Evolutionary conservation across 768 basidiomycete species (phyloP), one percentile per base, ranked within the genome.

Genomic region (Tricholoma sp.): DNA sequence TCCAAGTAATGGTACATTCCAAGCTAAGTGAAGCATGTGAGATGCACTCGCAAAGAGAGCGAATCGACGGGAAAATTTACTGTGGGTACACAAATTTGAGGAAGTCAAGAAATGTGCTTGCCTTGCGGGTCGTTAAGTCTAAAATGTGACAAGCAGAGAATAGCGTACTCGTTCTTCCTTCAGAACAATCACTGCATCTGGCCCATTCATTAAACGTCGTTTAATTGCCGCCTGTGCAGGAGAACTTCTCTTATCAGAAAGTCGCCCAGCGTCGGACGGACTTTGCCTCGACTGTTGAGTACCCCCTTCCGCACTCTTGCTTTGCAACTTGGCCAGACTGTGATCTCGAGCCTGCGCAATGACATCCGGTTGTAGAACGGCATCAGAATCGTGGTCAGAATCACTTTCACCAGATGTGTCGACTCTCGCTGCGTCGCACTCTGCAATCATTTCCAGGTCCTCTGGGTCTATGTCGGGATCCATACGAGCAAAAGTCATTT

Each of bases 1-100:
- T 90, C 92, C 94, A 98, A 0, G 91, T 89, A 53, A 96, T 94
- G 8, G 91, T 91, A 72, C 94, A 96, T 60, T 94, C 89, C 54
- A 95, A 77, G 60, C 89, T 91, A 63, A 29, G 44, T 20, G 37
- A 49, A 36, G 42, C 39, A 12, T 56, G 11, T 1, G 53, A 47
- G 8, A 34, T 53, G 11, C 13, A 39, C 2, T 31, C 34, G 53
- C 15, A 28, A 12, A 7, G 18, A 54, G 42, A 31, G 29, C n/a
- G 18, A 32, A 20, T 9, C 18, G 29, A 47, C 53, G 72, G 88
- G 28, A 41, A 29, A 17, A 44, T 44, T 65, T 71, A 94, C 93
- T 95, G 90, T 17, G 94, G 94, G 69, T 97, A 96, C 52, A 94
- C 84, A 68, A 87, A 95, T 74, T 90, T 91, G 57, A 97, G 80